Conservation (phyloP, 805 yeast species). For the Saccharomycopsis malanga region DNA sequence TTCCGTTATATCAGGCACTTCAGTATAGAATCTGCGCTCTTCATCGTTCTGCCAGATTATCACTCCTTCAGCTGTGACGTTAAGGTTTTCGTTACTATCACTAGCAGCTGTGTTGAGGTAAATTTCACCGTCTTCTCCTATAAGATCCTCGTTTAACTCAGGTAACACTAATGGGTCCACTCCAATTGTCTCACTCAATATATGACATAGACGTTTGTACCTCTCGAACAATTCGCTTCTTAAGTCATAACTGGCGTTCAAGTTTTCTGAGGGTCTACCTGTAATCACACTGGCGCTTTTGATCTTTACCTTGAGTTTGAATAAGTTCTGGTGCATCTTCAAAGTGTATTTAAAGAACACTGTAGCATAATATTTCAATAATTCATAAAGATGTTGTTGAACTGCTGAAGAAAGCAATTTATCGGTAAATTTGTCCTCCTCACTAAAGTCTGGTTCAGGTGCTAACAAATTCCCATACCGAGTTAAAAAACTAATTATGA, state of each 20-base stretch:
- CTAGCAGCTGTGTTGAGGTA: constrained; percentile 24
- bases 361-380: constrained; percentile 4
- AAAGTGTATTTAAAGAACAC: constrained; percentile 1
- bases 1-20: constrained; percentile 34
- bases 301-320: neutral
- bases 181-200: constrained; percentile 37
- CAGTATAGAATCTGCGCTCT: constrained; percentile 57
- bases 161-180: constrained; percentile 31
- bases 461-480: constrained; percentile 26
- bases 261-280: constrained; percentile 28
- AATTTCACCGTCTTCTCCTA: constrained; percentile 24
- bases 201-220: constrained; percentile 37
- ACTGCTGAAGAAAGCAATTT: neutral
- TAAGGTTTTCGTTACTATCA: neutral
- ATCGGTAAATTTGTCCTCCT: too few relatives aligned
- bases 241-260: constrained; percentile 31
- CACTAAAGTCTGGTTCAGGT: neutral
- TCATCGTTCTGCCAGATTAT: constrained; percentile 33
- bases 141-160: constrained; percentile 23
- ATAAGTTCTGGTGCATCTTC: neutral
- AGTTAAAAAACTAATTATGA: constrained; percentile 43
- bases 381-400: neutral
- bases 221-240: constrained; percentile 35
- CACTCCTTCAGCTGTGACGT: constrained; percentile 1
- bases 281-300: constrained; percentile 1